Base-by-base conservation (phyloP, 495 filamentous ascomycete species). In the Xylaria acuta region DNA sequence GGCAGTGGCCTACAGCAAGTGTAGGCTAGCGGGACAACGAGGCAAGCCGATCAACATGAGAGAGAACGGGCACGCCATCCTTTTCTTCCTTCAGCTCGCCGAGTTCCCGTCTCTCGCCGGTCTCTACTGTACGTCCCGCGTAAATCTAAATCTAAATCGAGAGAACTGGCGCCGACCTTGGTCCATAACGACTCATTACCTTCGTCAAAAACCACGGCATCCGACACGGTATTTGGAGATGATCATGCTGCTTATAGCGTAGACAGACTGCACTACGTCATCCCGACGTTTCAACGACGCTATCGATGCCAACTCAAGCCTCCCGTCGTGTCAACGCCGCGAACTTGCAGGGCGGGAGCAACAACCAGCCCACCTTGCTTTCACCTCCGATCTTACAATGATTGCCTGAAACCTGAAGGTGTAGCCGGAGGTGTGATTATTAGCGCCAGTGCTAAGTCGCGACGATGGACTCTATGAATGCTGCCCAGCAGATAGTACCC, bases 391-490 rank as follows among this genome's bases (percentile, higher is more conserved):
- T 41, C 34, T 51, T 16, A 40, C 64, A 34, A 67, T 67, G 65
- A 41, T n/a, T 56, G 49, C 22, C 32, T 71, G 67, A 62, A 27
- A 16, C 20, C 32, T 56, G 47, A 62, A 27, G 36, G 27, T 20
- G 38, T 56, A 64, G 20, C 67, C 30, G 4, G 38, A 43, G 36
- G 67, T 45, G 53, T 47, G 1, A 25, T 30, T 18, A 51, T 45
- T 30, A 43, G 47, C 47, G 41, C 9, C n/a, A 14, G 49, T 32
- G 40, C 63, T n/a, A 12, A 67, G 5, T 32, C 40, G 49, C 62
- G 36, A 75, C 18, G 34, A 78, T 78, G 77, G 77, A 78, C 53
- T 34, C 67, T n/a, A 72, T 45, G 43, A 64, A 71, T 53, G 56
- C 54, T n/a, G 67, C 72, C 58, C 74, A 67, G 62, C 73, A 69